phyloP scores from a whole-genome alignment of 2,329 filamentous ascomycete species.

The Colletotrichum magnum region DNA sequence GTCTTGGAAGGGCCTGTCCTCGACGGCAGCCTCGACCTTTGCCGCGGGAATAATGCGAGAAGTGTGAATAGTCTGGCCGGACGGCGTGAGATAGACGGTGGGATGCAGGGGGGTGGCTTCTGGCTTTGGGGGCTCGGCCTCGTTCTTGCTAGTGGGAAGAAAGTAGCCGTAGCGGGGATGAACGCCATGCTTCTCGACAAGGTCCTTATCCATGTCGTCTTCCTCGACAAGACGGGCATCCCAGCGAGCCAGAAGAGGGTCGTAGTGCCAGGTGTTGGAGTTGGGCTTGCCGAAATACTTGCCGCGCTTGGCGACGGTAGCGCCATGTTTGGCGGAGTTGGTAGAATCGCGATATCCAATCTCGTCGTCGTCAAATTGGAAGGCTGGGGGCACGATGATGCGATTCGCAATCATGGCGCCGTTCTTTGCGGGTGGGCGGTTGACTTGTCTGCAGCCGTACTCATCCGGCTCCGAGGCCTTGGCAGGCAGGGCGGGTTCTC shows the following conservation, averaged over 20 bases:
- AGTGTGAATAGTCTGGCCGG: conserved; percentile 63
- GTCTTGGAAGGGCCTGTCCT: conserved; percentile 32
- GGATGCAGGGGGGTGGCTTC: conserved; percentile 62
- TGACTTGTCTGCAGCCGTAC: conserved; percentile 65
- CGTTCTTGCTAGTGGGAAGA: conserved; percentile 62
- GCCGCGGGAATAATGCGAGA: conserved; percentile 54
- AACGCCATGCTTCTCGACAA: conserved; percentile 63
- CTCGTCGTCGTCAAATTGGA: conserved; percentile 65
- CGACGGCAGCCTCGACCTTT: conserved; percentile 44
- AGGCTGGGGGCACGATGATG: conserved; percentile 65
- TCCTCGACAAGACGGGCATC: conserved; percentile 64
- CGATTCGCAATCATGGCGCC: conserved; percentile 61
- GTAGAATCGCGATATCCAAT: conserved; percentile 73
- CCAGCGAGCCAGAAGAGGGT: conserved; percentile 67
- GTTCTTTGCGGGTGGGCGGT: conserved; percentile 56
- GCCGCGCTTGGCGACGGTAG: conserved; percentile 66
- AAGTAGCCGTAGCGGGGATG: conserved; percentile 70
- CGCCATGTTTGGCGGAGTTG: conserved; percentile 68
- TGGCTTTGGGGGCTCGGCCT: conserved; percentile 55
- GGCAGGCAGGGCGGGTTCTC: conserved; percentile 48
- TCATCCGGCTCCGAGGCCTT: conserved; percentile 62
- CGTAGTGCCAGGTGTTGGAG: conserved; percentile 67
- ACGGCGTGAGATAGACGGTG: conserved; percentile 64
- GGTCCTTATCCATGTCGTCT: conserved; percentile 65
- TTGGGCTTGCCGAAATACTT: conserved; percentile 69